Evolutionary conservation across 495 filamentous ascomycete genomes (phyloP).

Genomic region (Schizothecium vesticola): DNA sequence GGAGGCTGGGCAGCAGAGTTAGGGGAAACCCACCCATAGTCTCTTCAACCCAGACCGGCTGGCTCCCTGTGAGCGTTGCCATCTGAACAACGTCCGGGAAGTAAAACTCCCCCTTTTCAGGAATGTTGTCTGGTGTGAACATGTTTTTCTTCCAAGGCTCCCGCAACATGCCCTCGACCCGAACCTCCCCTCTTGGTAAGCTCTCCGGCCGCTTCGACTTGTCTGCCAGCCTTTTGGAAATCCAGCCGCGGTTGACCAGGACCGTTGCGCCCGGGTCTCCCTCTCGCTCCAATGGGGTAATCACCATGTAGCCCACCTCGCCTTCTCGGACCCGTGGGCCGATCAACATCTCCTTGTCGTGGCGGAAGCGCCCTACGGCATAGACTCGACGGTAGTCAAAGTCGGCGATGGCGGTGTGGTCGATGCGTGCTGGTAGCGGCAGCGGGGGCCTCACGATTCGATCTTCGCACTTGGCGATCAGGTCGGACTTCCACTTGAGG

Average conservation of each 20-base stretch:
- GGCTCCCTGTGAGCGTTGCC: constrained; percentile 77
- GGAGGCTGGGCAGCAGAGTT: neutral
- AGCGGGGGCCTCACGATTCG: constrained; percentile 80
- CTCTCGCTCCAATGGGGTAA: constrained; percentile 80
- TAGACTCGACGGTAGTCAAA: constrained; percentile 89
- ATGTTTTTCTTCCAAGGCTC: constrained; percentile 95
- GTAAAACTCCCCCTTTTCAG: constrained; percentile 79
- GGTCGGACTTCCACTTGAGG: constrained; percentile 84
- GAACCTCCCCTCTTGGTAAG: constrained; percentile 61
- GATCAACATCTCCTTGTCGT: constrained; percentile 93
- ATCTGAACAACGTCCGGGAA: constrained; percentile 93
- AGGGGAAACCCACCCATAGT: constrained; percentile 67
- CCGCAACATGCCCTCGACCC: constrained; percentile 75
- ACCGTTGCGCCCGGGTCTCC: constrained; percentile 47
- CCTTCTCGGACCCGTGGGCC: constrained; percentile 87
- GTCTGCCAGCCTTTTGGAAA: constrained; percentile 60
- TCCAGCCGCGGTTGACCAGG: constrained; percentile 87
- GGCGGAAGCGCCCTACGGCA: constrained; percentile 67
- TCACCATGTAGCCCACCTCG: constrained; percentile 80
- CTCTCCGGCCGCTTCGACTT: constrained; percentile 57
- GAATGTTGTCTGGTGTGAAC: constrained; percentile 88
- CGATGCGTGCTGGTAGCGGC: constrained; percentile 75
- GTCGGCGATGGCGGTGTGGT: constrained; percentile 70
- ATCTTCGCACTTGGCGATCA: constrained; percentile 86
- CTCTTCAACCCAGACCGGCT: constrained; percentile 92